Evolutionary conservation across 2,329 filamentous ascomycete genomes (phyloP).

Genomic region (Colletotrichum truncatum): DNA sequence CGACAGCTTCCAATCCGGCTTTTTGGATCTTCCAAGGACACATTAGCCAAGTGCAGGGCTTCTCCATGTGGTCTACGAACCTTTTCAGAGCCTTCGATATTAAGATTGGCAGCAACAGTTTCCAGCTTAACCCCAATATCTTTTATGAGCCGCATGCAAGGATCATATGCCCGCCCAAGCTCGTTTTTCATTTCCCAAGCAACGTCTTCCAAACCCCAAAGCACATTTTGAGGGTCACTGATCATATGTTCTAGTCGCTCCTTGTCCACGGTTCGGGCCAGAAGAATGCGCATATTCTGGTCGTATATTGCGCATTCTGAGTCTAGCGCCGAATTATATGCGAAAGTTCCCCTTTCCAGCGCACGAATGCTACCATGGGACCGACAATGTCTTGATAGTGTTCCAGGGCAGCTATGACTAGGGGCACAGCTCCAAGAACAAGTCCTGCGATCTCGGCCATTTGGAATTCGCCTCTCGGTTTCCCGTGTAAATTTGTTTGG

Average conservation of each 20-base stretch:
- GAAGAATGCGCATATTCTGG: background rate
- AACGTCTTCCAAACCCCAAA: background rate
- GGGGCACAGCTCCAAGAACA: conserved; percentile 34
- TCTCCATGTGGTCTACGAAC: background rate
- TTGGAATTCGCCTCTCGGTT: no score
- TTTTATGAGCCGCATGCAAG: background rate
- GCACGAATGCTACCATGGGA: background rate
- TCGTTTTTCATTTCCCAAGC: background rate
- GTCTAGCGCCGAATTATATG: background rate
- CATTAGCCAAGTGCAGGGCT: background rate
- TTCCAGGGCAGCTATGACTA: conserved; percentile 32
- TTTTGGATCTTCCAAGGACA: background rate
- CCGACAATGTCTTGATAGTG: conserved; percentile 25
- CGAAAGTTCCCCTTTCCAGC: conserved; percentile 1
- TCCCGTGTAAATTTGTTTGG: no score
- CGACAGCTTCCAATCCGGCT: background rate
- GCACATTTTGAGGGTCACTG: background rate
- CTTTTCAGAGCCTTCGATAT: background rate
- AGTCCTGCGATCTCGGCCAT: conserved; percentile 33
- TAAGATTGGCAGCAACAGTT: background rate
- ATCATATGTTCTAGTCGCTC: background rate
- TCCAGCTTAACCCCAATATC: background rate
- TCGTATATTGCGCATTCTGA: background rate
- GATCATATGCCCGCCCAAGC: background rate
- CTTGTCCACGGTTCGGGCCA: background rate